Evolutionary conservation across 2,329 filamentous ascomycete genomes (phyloP).

Genomic region (Cladosporium sphaerospermum): DNA sequence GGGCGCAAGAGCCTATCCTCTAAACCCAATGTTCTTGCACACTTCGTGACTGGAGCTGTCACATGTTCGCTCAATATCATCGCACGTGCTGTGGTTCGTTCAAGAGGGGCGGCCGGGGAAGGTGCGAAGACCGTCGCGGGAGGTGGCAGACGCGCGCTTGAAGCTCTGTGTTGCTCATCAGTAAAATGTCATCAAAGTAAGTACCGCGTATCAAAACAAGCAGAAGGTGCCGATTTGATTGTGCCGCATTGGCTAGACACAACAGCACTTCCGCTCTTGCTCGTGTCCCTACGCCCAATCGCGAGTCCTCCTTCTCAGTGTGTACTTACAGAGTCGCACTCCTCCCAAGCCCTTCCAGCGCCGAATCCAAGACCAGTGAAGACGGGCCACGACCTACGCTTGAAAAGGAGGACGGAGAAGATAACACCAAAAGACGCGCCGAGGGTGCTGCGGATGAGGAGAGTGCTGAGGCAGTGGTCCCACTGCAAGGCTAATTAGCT

Average conservation of each 20-base stretch:
- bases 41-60: neutral
- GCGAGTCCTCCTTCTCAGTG: neutral
- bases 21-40: neutral
- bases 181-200: neutral
- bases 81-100: constrained; percentile 10
- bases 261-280: neutral
- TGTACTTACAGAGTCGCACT: constrained; percentile 70
- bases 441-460: constrained; percentile 93
- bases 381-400: constrained; percentile 96
- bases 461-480: constrained; percentile 96
- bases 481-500: constrained; percentile 54
- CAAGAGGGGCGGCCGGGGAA: constrained; percentile 31
- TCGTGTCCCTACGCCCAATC: neutral
- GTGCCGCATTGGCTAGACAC: neutral
- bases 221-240: neutral
- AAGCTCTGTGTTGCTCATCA: constrained; percentile 37
- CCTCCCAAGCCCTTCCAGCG: constrained; percentile 93
- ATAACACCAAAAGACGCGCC: constrained; percentile 96
- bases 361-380: constrained; percentile 92
- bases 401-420: constrained; percentile 97
- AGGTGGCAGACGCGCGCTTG: constrained; percentile 44
- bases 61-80: neutral
- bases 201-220: neutral
- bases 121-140: constrained; percentile 45
- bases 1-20: constrained; percentile 5